phyloP scores from a whole-genome alignment of 805 yeast species.

The Isabelozyma heimii region DNA sequence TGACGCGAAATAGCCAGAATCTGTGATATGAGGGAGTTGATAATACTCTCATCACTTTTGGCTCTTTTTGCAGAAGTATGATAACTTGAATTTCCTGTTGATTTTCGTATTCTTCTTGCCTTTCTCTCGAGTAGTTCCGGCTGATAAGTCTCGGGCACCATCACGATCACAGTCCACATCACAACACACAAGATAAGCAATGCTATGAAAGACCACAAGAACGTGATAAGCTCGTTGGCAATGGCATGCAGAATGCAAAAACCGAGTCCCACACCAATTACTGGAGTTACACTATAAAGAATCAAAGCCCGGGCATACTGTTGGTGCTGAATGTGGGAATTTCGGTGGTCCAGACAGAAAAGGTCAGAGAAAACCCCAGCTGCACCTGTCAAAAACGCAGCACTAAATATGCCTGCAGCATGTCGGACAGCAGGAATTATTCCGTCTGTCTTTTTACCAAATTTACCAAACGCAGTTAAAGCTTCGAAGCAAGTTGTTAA shows the following conservation, averaged over 20 bases:
- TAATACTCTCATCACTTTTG: conserved; percentile 11
- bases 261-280: conserved; percentile 29
- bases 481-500: conserved; percentile 19
- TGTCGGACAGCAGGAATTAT: conserved; percentile 10
- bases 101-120: conserved; percentile 22
- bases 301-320: conserved; percentile 20
- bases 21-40: conserved; percentile 20
- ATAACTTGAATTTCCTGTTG: conserved; percentile 33
- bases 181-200: conserved; percentile 23
- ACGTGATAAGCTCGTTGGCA: conserved; percentile 12
- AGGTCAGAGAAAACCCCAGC: conserved; percentile 28
- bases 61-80: conserved; percentile 41
- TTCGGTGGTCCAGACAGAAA: conserved; percentile 6
- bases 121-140: conserved; percentile 21
- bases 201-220: conserved; percentile 24
- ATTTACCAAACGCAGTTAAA: conserved; percentile 19
- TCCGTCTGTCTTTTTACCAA: no score
- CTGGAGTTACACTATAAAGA: conserved; percentile 25
- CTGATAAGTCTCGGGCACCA: conserved; percentile 29
- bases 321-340: conserved; percentile 8
- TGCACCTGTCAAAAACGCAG: conserved; percentile 28
- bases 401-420: conserved; percentile 24
- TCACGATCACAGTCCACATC: conserved; percentile 14
- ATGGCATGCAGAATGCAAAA: conserved; percentile 24
- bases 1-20: conserved; percentile 22